Conservation (phyloP, 257 asterid genomes). For the Leptodermis oblonga region DNA sequence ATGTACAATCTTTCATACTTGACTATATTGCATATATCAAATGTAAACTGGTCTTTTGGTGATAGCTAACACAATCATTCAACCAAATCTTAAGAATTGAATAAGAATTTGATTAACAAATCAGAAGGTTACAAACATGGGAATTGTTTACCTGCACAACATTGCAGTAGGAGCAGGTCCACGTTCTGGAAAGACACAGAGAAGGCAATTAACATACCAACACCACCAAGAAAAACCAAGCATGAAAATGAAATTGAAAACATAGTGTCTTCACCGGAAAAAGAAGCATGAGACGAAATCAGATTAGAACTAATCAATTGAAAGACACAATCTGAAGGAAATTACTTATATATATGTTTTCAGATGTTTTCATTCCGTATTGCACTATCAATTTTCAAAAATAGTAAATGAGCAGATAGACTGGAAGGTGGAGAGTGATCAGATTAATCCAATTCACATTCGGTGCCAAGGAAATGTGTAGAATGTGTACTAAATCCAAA, state of each 20-base stretch:
- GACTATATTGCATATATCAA: neutral
- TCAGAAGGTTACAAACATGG: neutral
- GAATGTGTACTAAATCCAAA: neutral
- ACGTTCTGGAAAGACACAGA: slow-evolving; percentile 52
- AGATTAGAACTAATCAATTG: neutral
- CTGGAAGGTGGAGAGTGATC: neutral
- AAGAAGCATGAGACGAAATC: neutral
- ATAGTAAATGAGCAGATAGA: neutral
- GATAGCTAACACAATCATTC: neutral
- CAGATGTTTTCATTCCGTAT: neutral
- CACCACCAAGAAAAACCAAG: neutral
- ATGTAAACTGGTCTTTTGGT: neutral
- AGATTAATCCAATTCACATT: neutral
- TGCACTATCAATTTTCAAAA: neutral
- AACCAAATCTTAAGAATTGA: neutral
- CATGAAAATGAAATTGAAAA: neutral
- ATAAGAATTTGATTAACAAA: no score
- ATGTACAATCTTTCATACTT: no score
- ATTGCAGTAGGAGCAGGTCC: slow-evolving; percentile 80
- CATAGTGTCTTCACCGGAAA: neutral
- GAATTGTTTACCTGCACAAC: slow-evolving; percentile 61
- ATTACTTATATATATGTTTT: neutral
- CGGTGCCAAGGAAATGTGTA: neutral
- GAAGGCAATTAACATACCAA: neutral
- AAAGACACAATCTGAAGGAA: neutral